These are phyloP conservation scores for Cladophialophora immunda DNA, from an alignment of 2,329 filamentous ascomycete species.

Conservation along the genomic window DNA sequence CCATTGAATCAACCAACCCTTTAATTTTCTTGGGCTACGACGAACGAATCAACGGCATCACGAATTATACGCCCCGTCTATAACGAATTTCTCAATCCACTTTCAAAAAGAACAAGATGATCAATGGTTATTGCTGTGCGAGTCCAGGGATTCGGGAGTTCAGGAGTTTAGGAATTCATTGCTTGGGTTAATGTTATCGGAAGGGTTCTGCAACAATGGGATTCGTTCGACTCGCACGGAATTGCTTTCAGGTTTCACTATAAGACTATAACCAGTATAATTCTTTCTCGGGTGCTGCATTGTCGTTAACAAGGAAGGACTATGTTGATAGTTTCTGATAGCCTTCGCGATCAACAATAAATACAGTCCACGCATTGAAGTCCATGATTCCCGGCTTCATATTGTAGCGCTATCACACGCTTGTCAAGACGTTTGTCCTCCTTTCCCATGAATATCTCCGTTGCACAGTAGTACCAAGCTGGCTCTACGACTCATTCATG, in stretches of 20 bases:
- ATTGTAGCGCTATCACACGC: too few relatives aligned
- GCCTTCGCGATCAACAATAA: constrained; percentile 1
- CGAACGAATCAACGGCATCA: constrained; percentile 2
- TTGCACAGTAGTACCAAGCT: neutral
- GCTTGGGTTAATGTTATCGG: constrained; percentile 3
- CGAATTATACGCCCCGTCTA: constrained; percentile 2
- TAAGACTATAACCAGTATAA: constrained; percentile 1
- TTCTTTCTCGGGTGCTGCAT: constrained; percentile 5
- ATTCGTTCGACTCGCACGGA: neutral
- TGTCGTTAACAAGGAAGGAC: neutral
- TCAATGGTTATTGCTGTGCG: neutral
- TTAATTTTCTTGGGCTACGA: neutral
- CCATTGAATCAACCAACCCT: neutral
- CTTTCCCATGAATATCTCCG: too few relatives aligned
- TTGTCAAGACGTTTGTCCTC: too few relatives aligned
- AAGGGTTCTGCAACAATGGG: neutral
- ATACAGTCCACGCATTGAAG: neutral
- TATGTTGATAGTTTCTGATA: constrained; percentile 3
- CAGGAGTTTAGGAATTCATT: neutral
- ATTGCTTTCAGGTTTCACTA: constrained; percentile 3
- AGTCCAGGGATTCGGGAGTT: neutral
- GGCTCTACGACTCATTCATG: neutral
- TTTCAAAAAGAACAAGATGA: neutral
- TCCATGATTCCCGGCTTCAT: neutral
- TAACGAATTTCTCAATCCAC: neutral